Conservation (phyloP, 1,284 basidiomycete species). For the Cutaneotrichosporon daszewskae region DNA sequence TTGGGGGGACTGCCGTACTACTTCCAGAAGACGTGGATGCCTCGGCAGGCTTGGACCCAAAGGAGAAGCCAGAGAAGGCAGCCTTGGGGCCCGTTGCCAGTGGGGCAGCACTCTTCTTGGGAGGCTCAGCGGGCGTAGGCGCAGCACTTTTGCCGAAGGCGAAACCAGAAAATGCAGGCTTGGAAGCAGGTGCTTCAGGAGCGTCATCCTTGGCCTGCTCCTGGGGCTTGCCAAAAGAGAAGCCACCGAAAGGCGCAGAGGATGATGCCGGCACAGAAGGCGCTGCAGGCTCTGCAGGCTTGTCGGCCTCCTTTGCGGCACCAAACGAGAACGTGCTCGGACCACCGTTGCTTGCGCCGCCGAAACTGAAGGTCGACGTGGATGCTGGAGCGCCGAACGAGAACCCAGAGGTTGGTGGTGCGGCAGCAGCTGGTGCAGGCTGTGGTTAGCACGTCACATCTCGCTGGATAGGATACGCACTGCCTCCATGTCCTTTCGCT, state of each 20-base stretch:
- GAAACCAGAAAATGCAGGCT: not conserved
- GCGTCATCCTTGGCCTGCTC: conserved; percentile 2
- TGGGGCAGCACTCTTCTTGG: not conserved
- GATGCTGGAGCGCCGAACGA: conserved; percentile 10
- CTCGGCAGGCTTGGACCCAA: conserved; percentile 4
- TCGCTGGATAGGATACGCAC: conserved; percentile 6
- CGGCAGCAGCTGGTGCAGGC: conserved; percentile 9
- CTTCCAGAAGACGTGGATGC: not conserved
- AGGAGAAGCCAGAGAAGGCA: conserved; percentile 25
- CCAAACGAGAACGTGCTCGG: conserved; percentile 14
- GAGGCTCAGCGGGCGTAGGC: conserved; percentile 5
- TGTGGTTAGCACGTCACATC: not conserved
- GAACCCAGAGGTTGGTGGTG: conserved; percentile 20
- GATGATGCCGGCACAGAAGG: not conserved
- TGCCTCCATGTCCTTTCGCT: conserved; percentile 32
- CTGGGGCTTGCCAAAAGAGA: conserved; percentile 12
- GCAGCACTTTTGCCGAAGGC: conserved; percentile 2
- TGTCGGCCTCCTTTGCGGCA: too few species aligned
- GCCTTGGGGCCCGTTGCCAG: conserved; percentile 14
- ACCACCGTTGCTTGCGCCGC: too few species aligned
- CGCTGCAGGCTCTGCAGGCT: conserved; percentile 10
- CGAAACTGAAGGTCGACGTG: too few species aligned
- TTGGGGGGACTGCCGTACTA: too few species aligned
- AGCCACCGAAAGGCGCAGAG: conserved; percentile 16
- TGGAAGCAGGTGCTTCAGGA: not conserved